Evolutionary conservation across 106 monocot genomes (phyloP), one percentile per base, ranked within the genome.

Genomic region (Dactylorhiza incarnata): DNA sequence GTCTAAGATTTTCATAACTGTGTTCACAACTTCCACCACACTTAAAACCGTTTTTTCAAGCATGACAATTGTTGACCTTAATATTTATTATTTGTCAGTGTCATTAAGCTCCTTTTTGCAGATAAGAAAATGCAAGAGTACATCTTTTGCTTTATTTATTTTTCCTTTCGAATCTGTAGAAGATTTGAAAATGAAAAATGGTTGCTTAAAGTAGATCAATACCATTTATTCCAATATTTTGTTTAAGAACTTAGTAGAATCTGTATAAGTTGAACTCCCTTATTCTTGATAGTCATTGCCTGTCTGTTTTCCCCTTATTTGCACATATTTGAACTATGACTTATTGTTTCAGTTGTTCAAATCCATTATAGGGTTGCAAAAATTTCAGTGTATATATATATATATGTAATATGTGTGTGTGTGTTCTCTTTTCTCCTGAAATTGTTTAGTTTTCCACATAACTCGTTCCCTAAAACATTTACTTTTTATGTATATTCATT

Each of bases 171-270:
- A 5, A 59, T 20, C 22, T 59, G 22, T 22, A 59, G 58, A 56
- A 20, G 19, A 59, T 19, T 22, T 6, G 22, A 59, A 59, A 20
- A 1, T 22, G 37, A 59, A 59, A 20, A 20, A 1, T 9, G 6
- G 22, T 22, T 59, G 19, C 22, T 59, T 22, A 22, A 59, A 59
- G 22, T 59, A 59, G 58, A 7, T 22, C 22, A 20, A 8, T 22
- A 20, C 58, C 6, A 59, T 59, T 59, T 59, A 59, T 59, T 59
- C 58, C 58, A 59, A 59, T 59, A 59, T 59, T 59, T 59, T 59
- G 9, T 59, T 58, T 59, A 59, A 20, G 58, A 9, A 22, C 58
- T 59, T 59, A 20, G 58, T 59, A 59, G 6, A 59, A 59, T 22
- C 22, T 59, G 22, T 20, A 22, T 22, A 59, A 22, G 22, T 20